Evolutionary conservation across 495 filamentous ascomycete species (phyloP).

Genomic region (Aspergillus indologenus): DNA sequence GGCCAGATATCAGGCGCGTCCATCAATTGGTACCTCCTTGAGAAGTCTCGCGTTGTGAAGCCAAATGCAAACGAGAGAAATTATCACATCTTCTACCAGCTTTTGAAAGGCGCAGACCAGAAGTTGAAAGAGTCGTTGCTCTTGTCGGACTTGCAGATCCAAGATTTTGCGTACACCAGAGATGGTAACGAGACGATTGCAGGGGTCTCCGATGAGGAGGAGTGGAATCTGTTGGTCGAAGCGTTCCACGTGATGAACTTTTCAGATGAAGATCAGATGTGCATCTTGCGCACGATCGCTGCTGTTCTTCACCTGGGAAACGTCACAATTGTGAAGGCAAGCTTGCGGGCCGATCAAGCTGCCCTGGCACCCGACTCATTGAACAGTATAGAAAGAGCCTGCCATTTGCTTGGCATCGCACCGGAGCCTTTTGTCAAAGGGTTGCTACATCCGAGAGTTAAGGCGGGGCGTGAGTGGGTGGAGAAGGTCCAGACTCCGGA

Average conservation of each 20-base stretch:
- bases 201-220: constrained; percentile 86
- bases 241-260: constrained; percentile 96
- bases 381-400: constrained; percentile 70
- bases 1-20: constrained; percentile 94
- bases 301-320: constrained; percentile 94
- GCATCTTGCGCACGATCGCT: constrained; percentile 83
- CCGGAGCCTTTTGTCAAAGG: constrained; percentile 82
- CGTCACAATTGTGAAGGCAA: constrained; percentile 83
- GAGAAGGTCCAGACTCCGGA: constrained; percentile 97
- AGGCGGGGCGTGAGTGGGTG: constrained; percentile 96
- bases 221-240: constrained; percentile 87
- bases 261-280: constrained; percentile 75
- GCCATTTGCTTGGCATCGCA: constrained; percentile 78
- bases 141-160: constrained; percentile 65
- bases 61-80: constrained; percentile 85
- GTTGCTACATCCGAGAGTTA: constrained; percentile 86
- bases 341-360: constrained; percentile 85
- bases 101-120: constrained; percentile 76
- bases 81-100: constrained; percentile 97
- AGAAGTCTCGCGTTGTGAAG: constrained; percentile 93
- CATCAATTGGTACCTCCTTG: constrained; percentile 97
- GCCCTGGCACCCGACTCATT: constrained; percentile 70
- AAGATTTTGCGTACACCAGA: constrained; percentile 87
- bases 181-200: constrained; percentile 87
- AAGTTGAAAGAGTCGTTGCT: constrained; percentile 72